Base-by-base conservation (phyloP, 805 yeast species). In the Soucietia sequanensis region DNA sequence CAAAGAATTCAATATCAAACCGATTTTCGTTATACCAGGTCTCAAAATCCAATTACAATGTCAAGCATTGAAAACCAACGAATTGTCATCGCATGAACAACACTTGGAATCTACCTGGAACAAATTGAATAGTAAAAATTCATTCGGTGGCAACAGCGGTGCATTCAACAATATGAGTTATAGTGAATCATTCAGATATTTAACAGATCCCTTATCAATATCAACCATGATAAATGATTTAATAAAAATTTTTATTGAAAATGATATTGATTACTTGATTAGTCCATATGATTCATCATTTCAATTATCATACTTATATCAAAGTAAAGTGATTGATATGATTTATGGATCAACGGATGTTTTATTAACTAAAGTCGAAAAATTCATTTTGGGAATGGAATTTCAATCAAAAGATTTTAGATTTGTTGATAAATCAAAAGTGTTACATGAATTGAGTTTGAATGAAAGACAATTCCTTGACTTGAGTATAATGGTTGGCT, bases 291-390 rank as follows among this genome's bases (percentile, higher is more conserved):
- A 80, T 28, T 78, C 96, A 0, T 80, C 88, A 62, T 75, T 81
- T 26, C 96, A 91, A 59, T 68, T 93, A 48, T 77, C 84, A 5
- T 88, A 87, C 50, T 62, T 91, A 48, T 70, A 72, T 42, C 73
- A 73, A 29, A 67, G 66, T 31, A 69, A 66, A 0, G 61, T 68
- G 30, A 75, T 91, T 33, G 89, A 90, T 56, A 80, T 84, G 4
- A 78, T 90, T 23, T 85, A 80, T 58, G 96, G 95, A 1, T 81
- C 96, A 6, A 81, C 89, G 1, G 98, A 93, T 48, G 70, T 80
- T 24, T 62, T 90, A 28, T 64, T 91, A 54, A 72, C 75, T 16
- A 58, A 65, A 12, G 71, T 84, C 18, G 93, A 86, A 38, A 82
- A 77, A 44, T 78, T 89, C 39, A 81, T 91, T 37, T 58, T 81